Percentiles rank a stretch among this genome's conserved stretches.
phyloP scores from a whole-genome alignment of 2,329 filamentous ascomycete genomes.

The Nigrospora sphaerica region DNA sequence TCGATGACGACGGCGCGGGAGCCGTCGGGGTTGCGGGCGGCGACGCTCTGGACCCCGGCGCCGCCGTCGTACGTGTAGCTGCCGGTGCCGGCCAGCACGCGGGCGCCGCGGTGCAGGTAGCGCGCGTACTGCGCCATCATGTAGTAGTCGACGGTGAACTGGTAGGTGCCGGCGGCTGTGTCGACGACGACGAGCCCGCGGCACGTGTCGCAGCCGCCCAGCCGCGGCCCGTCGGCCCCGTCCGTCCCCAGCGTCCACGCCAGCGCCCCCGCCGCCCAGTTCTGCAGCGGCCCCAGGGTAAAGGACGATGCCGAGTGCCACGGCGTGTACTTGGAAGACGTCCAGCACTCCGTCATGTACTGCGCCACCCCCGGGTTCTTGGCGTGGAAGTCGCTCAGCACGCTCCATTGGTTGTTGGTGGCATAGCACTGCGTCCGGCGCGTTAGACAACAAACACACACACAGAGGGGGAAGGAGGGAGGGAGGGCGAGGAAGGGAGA shows the following conservation, averaged over 20 bases:
- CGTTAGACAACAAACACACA: not conserved
- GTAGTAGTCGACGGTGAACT: conserved; percentile 41
- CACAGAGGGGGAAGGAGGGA: not conserved
- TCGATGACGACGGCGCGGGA: conserved; percentile 36
- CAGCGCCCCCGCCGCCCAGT: conserved; percentile 36
- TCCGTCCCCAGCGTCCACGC: conserved; percentile 37
- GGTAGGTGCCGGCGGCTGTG: conserved; percentile 32
- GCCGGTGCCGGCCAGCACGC: conserved; percentile 32
- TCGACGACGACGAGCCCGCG: conserved; percentile 51
- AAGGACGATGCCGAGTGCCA: conserved; percentile 28
- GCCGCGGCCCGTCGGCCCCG: conserved; percentile 29
- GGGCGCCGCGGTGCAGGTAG: conserved; percentile 38
- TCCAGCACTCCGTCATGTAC: conserved; percentile 44
- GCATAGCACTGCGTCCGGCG: conserved; percentile 24
- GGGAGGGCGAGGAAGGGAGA: not conserved
- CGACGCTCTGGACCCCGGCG: conserved; percentile 35
- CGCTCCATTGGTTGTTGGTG: conserved; percentile 24
- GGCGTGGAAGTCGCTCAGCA: conserved; percentile 31
- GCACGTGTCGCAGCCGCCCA: conserved; percentile 34
- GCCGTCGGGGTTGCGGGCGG: conserved; percentile 37
- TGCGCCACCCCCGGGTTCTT: conserved; percentile 29
- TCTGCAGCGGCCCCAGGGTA: conserved; percentile 39
- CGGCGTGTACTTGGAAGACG: conserved; percentile 22
- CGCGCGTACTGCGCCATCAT: conserved; percentile 45
- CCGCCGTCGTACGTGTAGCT: conserved; percentile 33